A percentile compares a stretch with the other conserved stretches of the same genome.
phyloP scores from a whole-genome alignment of 2,329 filamentous ascomycete species.

The Aspergillus awamori region DNA sequence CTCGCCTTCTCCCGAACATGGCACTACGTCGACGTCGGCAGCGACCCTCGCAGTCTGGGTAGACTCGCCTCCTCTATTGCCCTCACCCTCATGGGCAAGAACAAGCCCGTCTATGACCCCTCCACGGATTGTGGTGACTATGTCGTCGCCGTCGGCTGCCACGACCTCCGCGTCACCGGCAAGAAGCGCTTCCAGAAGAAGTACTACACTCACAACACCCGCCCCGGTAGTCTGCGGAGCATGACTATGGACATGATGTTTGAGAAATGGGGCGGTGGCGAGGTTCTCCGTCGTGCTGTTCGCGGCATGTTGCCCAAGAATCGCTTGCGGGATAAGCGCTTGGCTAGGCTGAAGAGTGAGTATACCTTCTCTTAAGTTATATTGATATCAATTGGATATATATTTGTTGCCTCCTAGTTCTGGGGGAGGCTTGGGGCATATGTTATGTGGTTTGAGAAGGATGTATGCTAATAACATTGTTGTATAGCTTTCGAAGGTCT shows the following conservation, averaged over 20 bases:
- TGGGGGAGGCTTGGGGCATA: not conserved
- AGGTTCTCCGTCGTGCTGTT: constrained; percentile 88
- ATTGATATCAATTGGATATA: too few species aligned
- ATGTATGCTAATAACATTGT: not conserved
- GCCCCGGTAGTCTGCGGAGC: constrained; percentile 80
- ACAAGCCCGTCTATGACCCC: constrained; percentile 97
- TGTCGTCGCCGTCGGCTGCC: constrained; percentile 89
- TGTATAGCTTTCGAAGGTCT: constrained; percentile 80
- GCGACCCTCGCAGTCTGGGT: constrained; percentile 77
- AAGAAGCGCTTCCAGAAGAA: constrained; percentile 92
- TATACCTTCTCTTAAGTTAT: not conserved
- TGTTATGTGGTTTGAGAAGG: not conserved
- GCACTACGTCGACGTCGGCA: constrained; percentile 80
- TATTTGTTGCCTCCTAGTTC: not conserved
- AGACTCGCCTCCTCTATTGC: constrained; percentile 88
- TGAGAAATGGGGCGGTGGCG: constrained; percentile 88
- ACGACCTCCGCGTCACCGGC: constrained; percentile 82
- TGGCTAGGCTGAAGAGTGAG: constrained; percentile 80
- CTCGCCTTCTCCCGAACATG: constrained; percentile 95
- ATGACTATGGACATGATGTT: constrained; percentile 96
- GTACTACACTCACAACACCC: constrained; percentile 93
- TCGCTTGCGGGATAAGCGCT: constrained; percentile 79
- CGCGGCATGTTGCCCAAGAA: constrained; percentile 99
- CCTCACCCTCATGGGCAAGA: constrained; percentile 90
- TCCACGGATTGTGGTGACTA: constrained; percentile 99